Base-by-base conservation (phyloP, 75 land plant species). In the Larix kaempferi region DNA sequence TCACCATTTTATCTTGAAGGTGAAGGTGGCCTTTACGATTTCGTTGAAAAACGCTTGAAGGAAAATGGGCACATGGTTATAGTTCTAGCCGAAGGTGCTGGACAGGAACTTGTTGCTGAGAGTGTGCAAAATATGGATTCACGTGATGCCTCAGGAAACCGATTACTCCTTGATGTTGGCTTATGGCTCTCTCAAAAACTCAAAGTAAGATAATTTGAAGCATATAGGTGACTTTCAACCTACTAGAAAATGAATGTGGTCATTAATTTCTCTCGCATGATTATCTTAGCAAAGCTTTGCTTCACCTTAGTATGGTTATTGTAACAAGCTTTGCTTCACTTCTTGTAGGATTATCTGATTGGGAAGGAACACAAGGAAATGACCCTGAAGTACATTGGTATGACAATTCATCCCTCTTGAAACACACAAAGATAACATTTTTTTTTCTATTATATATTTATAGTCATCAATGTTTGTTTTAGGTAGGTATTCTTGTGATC, bases 51-150 rank as follows among this genome's bases (percentile, higher is more conserved):
- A 56, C 84, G 95, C 25, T 76, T 94, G 22, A 83, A 82, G 60
- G 97, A 94, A 69, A 92, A 87, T 83, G 89, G 97, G 8, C 97
- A 94, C 77, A 87, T 92, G 80, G 97, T 94, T 35, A 88, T 94
- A 52, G 97, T 94, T 71, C 75, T 92, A 17, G 97, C 97, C 33
- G 97, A 94, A 85, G 97, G 97, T 8, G 97, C 97, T 60, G 96
- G 96, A 3, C 96, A 94, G 78, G 94, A 92, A 62, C 79, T 83
- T 52, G 79, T 94, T 71, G 89, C 90, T 61, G 83, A 86, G 67
- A 88, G 85, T 80, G 73, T 93, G 80, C 76, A 78, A 29, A 77
- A 77, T 23, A 39, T 44, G 56, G 85, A 77, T 26, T 79, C 84
- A 64, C 84, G 76, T 52, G 97, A 94, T 85, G 95, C 95, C 39